These are phyloP conservation scores for Trichoderma polysporum DNA, from an alignment of 2,329 filamentous ascomycete species.

Conservation along the genomic window DNA sequence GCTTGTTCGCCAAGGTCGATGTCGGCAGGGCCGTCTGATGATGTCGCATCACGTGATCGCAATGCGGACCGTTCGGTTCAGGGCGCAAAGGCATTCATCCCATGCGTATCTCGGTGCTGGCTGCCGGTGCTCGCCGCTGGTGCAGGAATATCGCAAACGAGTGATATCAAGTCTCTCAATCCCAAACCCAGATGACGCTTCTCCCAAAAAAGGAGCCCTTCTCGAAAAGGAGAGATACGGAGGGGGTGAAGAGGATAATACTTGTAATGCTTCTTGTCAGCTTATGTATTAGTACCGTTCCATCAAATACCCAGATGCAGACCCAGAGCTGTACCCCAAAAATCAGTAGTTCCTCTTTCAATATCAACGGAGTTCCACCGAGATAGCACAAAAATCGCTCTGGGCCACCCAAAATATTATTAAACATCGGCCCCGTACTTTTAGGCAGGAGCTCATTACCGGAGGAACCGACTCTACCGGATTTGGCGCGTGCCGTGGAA, in stretches of 20 bases:
- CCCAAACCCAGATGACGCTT: background rate
- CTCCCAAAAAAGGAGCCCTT: background rate
- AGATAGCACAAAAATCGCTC: conserved; percentile 12
- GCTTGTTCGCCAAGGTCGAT: background rate
- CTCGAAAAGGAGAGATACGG: background rate
- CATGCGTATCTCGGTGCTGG: background rate
- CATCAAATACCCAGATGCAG: background rate
- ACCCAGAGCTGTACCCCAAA: background rate
- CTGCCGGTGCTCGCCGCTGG: no score
- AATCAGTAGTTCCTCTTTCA: background rate
- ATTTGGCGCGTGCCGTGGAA: conserved; percentile 3
- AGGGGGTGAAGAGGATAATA: background rate
- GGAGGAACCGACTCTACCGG: conserved; percentile 14
- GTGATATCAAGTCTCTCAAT: background rate
- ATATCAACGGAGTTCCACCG: conserved; percentile 1
- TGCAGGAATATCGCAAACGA: background rate
- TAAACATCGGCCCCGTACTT: conserved; percentile 11
- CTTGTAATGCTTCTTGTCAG: conserved; percentile 11
- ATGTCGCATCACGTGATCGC: background rate
- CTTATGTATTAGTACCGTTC: conserved; percentile 11
- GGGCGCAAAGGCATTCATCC: background rate
- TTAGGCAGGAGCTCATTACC: conserved; percentile 18
- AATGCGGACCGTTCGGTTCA: background rate
- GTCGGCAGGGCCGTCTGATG: background rate
- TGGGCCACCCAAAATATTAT: conserved; percentile 3